Percentiles rank a stretch among this genome's conserved stretches.
These are phyloP conservation scores for Aphanomyces cochlioides DNA, from an alignment of 352 stramenopile genomes.

Conservation along the genomic window DNA sequence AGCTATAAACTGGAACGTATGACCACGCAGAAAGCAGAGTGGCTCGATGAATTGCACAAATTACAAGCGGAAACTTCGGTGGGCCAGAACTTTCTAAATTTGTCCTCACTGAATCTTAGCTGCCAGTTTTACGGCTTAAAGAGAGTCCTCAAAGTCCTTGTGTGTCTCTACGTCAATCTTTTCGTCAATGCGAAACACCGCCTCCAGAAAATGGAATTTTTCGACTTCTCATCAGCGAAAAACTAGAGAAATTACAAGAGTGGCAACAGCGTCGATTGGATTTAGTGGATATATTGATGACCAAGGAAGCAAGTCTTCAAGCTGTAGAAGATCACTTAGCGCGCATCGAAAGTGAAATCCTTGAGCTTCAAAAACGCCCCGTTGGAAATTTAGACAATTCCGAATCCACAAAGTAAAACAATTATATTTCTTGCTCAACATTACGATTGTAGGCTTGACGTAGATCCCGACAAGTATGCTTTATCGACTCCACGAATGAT, in stretches of 20 bases:
- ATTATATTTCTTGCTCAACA: too few species aligned
- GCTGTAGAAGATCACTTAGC: constrained; percentile 13
- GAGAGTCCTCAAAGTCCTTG: constrained; percentile 34
- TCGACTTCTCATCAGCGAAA: constrained; percentile 24
- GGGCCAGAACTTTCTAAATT: constrained; percentile 32
- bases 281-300: constrained; percentile 19
- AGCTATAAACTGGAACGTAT: constrained; percentile 69
- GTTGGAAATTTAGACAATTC: not conserved
- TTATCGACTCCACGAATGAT: constrained; percentile 5
- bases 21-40: constrained; percentile 74
- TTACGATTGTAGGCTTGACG: too few species aligned
- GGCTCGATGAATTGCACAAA: constrained; percentile 54
- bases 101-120: constrained; percentile 38
- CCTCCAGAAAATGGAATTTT: not conserved
- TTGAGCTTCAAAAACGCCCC: constrained; percentile 4
- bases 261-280: constrained; percentile 21
- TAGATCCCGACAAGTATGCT: not conserved
- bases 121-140: constrained; percentile 20
- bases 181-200: constrained; percentile 16
- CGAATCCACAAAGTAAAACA: too few species aligned
- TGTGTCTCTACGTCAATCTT: constrained; percentile 18
- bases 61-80: not conserved
- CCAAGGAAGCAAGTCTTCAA: constrained; percentile 4
- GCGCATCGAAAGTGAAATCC: constrained; percentile 4
- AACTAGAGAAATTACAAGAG: constrained; percentile 11